Base-by-base conservation (phyloP, 106 monocot genomes). In the Posidonia australis region DNA sequence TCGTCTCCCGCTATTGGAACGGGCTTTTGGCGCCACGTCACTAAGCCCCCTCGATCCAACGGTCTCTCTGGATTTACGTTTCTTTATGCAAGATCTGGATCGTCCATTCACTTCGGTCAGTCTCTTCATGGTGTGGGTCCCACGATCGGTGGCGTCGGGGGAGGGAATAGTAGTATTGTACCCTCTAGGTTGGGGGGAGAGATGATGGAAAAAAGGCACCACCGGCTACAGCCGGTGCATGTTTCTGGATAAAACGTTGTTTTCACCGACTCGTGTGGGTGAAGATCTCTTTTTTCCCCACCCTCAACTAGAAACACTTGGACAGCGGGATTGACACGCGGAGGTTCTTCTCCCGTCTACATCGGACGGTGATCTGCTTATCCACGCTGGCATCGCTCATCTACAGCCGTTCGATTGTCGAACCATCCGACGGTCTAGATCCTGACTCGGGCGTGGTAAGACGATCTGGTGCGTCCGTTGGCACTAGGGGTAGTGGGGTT, bases 401-500 rank as follows among this genome's bases (percentile, higher is more conserved):
- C 16, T 20, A 1, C 11, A n/a, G 19, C 41, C 61, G 61, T 62
- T 22, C 10, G 61, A 62, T 62, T 18, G 5, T 1, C n/a, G 44
- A 43, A 20, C 7, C 9, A 43, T 61, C 61, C 0, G 43, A 61
- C 61, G 61, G 43, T 20, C 19, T 14, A 2, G 41, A 61, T 21
- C 6, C 12, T 9, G 30, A 41, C 12, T 32, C n/a, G 43, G 20
- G n/a, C 19, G 61, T 61, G 61, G 61, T 13, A 12, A 36, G 43
- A 42, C 19, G 43, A 61, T 62, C 61, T 62, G 28, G 61, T 42
- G 20, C 61, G 61, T 62, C 7, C 10, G 61, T 61, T 43, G 13
- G 61, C 61, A 61, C 61, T 61, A 11, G 22, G 42, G 41, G 21
- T 58, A 62, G 61, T 62, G 61, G 61, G 61, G 61, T 62, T 62